These are phyloP conservation scores for Ochetophila trinervis DNA, from an alignment of 306 rosid genomes.

Conservation along the genomic window DNA sequence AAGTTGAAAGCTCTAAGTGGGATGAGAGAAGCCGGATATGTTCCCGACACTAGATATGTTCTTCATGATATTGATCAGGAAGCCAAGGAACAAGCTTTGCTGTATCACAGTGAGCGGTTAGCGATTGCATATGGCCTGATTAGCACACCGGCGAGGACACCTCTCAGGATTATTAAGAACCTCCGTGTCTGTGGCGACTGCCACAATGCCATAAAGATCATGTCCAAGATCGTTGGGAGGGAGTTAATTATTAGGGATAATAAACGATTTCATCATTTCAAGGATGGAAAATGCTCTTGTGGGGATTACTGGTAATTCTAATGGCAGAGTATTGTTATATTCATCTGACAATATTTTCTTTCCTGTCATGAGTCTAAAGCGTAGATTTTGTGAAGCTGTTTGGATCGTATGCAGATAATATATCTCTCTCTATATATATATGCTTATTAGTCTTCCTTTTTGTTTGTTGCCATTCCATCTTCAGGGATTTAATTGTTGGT, in stretches of 20 bases:
- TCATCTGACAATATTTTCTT: constrained; percentile 18
- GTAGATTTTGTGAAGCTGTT: constrained; percentile 12
- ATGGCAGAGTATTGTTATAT: constrained; percentile 6
- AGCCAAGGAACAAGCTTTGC: constrained; percentile 90
- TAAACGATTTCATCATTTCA: constrained; percentile 86
- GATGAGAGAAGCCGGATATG: constrained; percentile 67
- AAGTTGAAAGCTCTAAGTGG: constrained; percentile 59
- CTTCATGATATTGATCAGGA: constrained; percentile 93
- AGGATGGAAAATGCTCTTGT: constrained; percentile 87
- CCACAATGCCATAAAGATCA: constrained; percentile 88
- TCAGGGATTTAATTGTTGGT: too few relatives aligned
- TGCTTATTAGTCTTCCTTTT: too few relatives aligned
- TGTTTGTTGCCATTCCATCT: too few relatives aligned
- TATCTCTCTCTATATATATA: too few relatives aligned
- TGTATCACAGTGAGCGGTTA: constrained; percentile 76
- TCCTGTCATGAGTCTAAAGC: constrained; percentile 23
- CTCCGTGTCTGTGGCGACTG: constrained; percentile 83
- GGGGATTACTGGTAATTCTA: constrained; percentile 82
- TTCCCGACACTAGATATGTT: constrained; percentile 82
- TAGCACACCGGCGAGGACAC: constrained; percentile 76
- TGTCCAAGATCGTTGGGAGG: constrained; percentile 85
- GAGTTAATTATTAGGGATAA: constrained; percentile 75
- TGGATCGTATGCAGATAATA: constrained; percentile 8
- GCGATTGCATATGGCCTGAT: constrained; percentile 89
- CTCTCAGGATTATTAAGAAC: constrained; percentile 85